Evolutionary conservation across 225 moss, liverwort and hornwort genomes (phyloP).

Genomic region (Polytrichum formosum): DNA sequence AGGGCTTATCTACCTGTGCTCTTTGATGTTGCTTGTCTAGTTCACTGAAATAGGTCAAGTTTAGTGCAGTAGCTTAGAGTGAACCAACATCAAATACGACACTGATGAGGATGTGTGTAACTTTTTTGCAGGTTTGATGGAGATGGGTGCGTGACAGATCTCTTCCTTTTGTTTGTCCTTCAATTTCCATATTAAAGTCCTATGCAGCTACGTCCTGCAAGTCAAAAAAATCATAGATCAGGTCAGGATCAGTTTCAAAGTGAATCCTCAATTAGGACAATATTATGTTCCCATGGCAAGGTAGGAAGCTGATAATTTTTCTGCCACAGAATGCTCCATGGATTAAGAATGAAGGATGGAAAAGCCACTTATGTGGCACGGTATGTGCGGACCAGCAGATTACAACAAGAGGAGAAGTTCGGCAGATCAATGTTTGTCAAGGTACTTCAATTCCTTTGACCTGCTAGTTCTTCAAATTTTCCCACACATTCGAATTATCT

Average conservation of each 20-base stretch:
- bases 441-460: background rate
- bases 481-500: background rate
- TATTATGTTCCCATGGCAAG: background rate
- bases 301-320: background rate
- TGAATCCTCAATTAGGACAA: background rate
- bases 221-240: background rate
- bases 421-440: background rate
- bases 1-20: background rate
- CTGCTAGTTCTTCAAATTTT: background rate
- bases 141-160: slow-evolving; percentile 14
- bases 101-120: background rate
- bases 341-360: slow-evolving; percentile 51
- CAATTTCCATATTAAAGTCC: background rate
- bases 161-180: background rate
- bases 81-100: background rate
- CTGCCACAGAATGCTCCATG: slow-evolving; percentile 56
- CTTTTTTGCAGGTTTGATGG: slow-evolving; percentile 33
- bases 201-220: background rate
- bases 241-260: background rate
- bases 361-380: slow-evolving; percentile 54
- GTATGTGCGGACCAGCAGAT: slow-evolving; percentile 46
- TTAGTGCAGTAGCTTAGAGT: background rate
- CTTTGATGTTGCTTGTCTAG: background rate
- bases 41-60: too few relatives aligned
- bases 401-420: slow-evolving; percentile 50